phyloP scores from a whole-genome alignment of 2,329 filamentous ascomycete species.

The Beauveria caledonica region DNA sequence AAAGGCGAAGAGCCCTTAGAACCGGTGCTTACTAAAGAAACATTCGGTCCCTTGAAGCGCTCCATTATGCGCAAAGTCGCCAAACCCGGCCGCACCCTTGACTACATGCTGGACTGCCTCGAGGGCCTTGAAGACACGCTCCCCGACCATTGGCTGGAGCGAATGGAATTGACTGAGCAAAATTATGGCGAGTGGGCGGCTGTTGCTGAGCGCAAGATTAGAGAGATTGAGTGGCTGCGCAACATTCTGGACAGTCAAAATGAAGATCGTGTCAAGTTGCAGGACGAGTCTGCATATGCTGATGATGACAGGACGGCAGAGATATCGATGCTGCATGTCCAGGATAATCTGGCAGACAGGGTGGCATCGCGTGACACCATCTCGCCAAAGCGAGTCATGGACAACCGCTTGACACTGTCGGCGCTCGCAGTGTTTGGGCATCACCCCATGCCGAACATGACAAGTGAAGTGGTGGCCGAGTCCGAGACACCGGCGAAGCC shows the following conservation, averaged over 20 bases:
- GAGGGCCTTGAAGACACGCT: slow-evolving; percentile 79
- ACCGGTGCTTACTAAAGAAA: slow-evolving; percentile 29
- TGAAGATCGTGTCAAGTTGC: not conserved
- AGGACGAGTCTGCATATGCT: not conserved
- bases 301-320: not conserved
- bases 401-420: not conserved
- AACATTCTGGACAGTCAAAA: slow-evolving; percentile 1
- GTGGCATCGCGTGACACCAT: not conserved
- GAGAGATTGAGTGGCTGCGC: slow-evolving; percentile 51
- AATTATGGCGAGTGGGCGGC: slow-evolving; percentile 76
- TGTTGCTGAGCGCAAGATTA: slow-evolving; percentile 64
- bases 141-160: slow-evolving; percentile 79
- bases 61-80: slow-evolving; percentile 62
- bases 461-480: not conserved
- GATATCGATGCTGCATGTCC: not conserved
- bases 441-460: not conserved
- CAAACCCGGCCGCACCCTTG: slow-evolving; percentile 63
- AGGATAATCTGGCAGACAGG: slow-evolving; percentile 6
- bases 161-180: slow-evolving; percentile 71
- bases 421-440: not conserved
- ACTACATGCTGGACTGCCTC: slow-evolving; percentile 77
- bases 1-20: slow-evolving; percentile 12
- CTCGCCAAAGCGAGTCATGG: slow-evolving; percentile 11
- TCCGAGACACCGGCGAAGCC: slow-evolving; percentile 1
- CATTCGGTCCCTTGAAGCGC: slow-evolving; percentile 50